Evolutionary conservation across 2,329 filamentous ascomycete species (phyloP), one percentile per base, ranked within the genome.

Genomic region (Trichoderma sp.): DNA sequence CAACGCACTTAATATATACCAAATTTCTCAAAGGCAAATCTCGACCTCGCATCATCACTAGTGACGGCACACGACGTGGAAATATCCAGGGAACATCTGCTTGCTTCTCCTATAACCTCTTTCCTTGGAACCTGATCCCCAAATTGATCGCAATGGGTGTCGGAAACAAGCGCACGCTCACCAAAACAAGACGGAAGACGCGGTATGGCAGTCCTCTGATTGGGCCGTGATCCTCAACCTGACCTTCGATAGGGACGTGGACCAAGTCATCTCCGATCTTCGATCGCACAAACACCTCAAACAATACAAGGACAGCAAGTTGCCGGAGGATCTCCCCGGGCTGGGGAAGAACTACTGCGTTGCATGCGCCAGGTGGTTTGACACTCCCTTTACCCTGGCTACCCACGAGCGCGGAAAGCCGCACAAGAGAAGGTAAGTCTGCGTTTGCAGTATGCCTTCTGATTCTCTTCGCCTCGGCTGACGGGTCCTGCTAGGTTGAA

Each of bases 341-440:
- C 82, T 97, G 56, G 95, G 95, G 28, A 84, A 87, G 71, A 89
- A 89, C 76, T 98, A 97, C 78, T 99, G 95, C 77, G 83, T 90
- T 17, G 91, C 97, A 78, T 99, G 95, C 77, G 90, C 95, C 68
- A 98, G 96, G 80, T 98, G 92, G 90, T 98, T 96, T 76, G 94
- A 98, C 77, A 90, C 88, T 57, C 90, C 95, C 70, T 78, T 85
- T 71, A 96, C 91, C 71, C 81, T 96, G 65, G 82, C 84, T 43
- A 83, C 86, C 30, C 95, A 99, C 78, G 83, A 83, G 65, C 92
- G 90, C 77, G 92, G 92, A 71, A 99, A 97, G 80, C 92, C 91
- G 69, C 95, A 99, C 79, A 97, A 93, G 85, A 87, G 93, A 81
- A 90, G 90, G 91, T 74, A 56, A 26, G 56, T 44, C 58, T 12